A percentile compares a stretch with the other conserved stretches of the same genome.
These are phyloP conservation scores for Ophiostoma australiae DNA, from an alignment of 2,329 filamentous ascomycete genomes.

Conservation along the genomic window DNA sequence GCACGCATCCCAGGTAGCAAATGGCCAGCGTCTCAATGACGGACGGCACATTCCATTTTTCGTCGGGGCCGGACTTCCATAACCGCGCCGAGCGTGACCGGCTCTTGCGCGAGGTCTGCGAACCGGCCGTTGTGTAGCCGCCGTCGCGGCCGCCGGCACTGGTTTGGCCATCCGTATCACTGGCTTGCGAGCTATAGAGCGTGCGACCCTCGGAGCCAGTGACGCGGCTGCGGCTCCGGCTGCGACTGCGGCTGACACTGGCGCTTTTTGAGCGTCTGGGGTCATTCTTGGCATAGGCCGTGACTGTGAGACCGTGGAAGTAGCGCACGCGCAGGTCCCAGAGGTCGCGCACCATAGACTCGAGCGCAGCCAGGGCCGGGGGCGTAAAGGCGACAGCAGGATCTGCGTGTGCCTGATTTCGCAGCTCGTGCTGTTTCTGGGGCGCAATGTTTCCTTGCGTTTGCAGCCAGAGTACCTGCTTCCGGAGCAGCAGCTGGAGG, in stretches of 20 bases:
- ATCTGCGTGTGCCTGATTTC: not conserved
- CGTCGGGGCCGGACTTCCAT: constrained; percentile 43
- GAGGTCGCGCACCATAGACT: constrained; percentile 74
- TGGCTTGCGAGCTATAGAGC: constrained; percentile 27
- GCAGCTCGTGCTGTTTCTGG: constrained; percentile 31
- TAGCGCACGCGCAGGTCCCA: constrained; percentile 66
- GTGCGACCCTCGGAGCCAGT: constrained; percentile 12
- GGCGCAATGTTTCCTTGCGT: constrained; percentile 50
- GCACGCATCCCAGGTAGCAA: constrained; percentile 71
- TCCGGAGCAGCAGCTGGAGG: constrained; percentile 77
- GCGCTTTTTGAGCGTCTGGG: constrained; percentile 15
- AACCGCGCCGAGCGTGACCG: constrained; percentile 35
- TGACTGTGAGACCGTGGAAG: constrained; percentile 52
- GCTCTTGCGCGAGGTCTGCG: not conserved
- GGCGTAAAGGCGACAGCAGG: not conserved
- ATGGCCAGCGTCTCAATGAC: constrained; percentile 70
- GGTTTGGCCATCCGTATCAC: constrained; percentile 17
- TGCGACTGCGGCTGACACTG: constrained; percentile 22
- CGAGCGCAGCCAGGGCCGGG: constrained; percentile 58
- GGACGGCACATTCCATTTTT: constrained; percentile 55
- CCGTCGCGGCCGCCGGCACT: constrained; percentile 4
- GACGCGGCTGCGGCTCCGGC: constrained; percentile 21
- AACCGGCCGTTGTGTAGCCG: constrained; percentile 17
- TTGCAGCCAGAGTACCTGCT: constrained; percentile 72
- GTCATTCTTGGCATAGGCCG: constrained; percentile 30